Evolutionary conservation across 139 green algal genomes (phyloP).

Genomic region (Picochlorum sp.): DNA sequence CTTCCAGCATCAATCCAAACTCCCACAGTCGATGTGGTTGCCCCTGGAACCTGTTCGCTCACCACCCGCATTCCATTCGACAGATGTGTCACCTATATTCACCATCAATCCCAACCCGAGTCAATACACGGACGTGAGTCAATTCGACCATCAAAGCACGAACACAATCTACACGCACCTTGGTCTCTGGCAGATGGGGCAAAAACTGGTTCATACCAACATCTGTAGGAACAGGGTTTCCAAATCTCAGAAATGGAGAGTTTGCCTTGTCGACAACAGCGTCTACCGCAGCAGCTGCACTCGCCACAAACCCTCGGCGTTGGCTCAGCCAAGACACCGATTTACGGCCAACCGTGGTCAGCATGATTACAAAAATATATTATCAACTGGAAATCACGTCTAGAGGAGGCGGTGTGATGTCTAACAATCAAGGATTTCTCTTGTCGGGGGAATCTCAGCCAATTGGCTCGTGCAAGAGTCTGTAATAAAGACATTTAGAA

Average conservation of each 20-base stretch:
- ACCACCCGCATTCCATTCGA: conserved; percentile 89
- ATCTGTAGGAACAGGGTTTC: conserved; percentile 50
- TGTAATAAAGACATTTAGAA: no score
- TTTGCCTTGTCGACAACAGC: conserved; percentile 23
- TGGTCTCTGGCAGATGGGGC: conserved; percentile 66
- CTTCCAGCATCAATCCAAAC: conserved; percentile 97
- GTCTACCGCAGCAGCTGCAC: conserved; percentile 16
- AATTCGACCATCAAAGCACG: not conserved
- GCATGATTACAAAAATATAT: no score
- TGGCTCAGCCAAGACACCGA: no score
- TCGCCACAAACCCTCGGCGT: not conserved
- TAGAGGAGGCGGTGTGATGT: no score
- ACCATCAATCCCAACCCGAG: not conserved
- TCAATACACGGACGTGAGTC: not conserved
- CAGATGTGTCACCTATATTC: conserved; percentile 79
- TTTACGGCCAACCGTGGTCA: no score
- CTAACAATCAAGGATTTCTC: no score
- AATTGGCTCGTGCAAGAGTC: no score
- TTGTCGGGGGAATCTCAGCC: no score
- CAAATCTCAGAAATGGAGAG: conserved; percentile 72
- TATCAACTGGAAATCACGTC: no score
- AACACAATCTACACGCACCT: conserved; percentile 39
- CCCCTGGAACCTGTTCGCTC: conserved; percentile 72
- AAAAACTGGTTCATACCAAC: conserved; percentile 57
- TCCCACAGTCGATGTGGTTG: conserved; percentile 86